phyloP scores from a whole-genome alignment of 2,329 filamentous ascomycete species.

The Monilinia fructigena region DNA sequence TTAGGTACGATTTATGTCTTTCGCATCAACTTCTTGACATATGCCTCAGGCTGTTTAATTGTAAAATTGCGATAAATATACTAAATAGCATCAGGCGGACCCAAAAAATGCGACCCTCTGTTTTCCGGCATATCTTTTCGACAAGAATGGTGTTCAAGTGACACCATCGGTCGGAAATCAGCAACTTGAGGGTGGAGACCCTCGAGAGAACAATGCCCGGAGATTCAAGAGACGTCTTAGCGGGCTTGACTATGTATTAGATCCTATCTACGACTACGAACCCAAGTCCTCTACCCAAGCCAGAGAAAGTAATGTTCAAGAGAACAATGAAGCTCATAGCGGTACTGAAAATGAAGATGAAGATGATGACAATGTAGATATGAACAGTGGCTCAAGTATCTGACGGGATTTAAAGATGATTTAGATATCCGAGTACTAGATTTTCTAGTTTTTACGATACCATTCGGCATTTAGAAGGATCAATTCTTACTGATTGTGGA shows the following conservation, averaged over 20 bases:
- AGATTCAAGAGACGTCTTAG: conserved; percentile 28
- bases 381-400: background rate
- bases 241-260: conserved; percentile 23
- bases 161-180: conserved; percentile 58
- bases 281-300: conserved; percentile 13
- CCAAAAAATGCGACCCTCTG: conserved; percentile 9
- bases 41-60: background rate
- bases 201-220: conserved; percentile 31
- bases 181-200: conserved; percentile 46
- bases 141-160: conserved; percentile 53
- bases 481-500: background rate
- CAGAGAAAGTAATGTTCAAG: background rate
- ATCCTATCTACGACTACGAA: conserved; percentile 16
- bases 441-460: background rate
- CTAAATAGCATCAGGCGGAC: conserved; percentile 26
- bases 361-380: background rate
- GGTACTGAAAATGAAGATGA: background rate
- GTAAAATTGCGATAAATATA: background rate
- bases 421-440: background rate
- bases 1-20: conserved; percentile 27
- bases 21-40: background rate
- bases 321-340: background rate
- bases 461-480: too few species aligned
- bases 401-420: background rate
- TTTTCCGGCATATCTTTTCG: conserved; percentile 46